A percentile compares a stretch with the other conserved stretches of the same genome.
phyloP scores from a whole-genome alignment of 179 eudicot species.

The Camellia oleifera region DNA sequence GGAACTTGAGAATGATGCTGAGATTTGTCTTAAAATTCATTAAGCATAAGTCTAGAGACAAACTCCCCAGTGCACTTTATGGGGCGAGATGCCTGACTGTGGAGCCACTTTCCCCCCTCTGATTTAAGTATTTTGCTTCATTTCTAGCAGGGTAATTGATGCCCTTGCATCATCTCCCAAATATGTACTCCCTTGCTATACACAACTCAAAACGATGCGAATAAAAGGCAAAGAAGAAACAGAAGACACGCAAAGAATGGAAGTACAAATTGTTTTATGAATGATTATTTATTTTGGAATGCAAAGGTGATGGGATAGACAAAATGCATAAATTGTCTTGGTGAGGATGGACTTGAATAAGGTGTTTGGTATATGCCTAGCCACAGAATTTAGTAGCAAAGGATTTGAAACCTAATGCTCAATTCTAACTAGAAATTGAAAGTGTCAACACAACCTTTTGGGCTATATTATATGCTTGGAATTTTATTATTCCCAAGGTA shows the following conservation, averaged over 20 bases:
- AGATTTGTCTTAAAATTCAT: not conserved
- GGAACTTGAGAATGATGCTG: slow-evolving; percentile 35
- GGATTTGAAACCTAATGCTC: no score
- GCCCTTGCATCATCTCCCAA: not conserved
- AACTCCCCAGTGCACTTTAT: no score
- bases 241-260: not conserved
- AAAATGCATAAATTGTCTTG: not conserved
- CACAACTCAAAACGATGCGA: not conserved
- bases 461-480: no score
- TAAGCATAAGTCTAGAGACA: not conserved
- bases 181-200: no score
- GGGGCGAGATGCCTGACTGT: not conserved
- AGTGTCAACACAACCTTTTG: no score
- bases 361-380: not conserved
- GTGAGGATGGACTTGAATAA: not conserved
- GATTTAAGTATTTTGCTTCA: not conserved
- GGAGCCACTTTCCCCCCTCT: not conserved
- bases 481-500: no score
- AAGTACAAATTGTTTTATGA: not conserved
- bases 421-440: no score
- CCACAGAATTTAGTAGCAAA: not conserved
- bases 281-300: not conserved
- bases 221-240: no score
- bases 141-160: not conserved
- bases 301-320: not conserved